Percentiles rank a stretch among this genome's conserved stretches.
Conservation (phyloP, 768 basidiomycete genomes). For the Tylopilus rubrobrunneus region DNA sequence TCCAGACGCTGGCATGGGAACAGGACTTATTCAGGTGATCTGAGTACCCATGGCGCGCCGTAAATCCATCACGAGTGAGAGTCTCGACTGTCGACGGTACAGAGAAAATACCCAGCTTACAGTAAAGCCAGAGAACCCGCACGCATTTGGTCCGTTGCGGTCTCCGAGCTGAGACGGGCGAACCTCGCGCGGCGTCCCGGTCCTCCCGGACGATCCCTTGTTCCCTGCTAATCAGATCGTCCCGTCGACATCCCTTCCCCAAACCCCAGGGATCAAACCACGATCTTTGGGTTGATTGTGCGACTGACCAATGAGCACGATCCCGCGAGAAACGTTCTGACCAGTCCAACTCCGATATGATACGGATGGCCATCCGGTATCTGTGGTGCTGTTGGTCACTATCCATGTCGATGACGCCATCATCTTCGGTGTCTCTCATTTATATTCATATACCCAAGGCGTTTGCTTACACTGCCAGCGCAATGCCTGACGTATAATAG, state of each 20-base stretch:
- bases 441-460: slow-evolving; percentile 3
- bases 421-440: slow-evolving; percentile 10
- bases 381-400: not conserved
- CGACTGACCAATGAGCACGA: slow-evolving; percentile 1
- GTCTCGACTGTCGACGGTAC: not conserved
- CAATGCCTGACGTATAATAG: not conserved
- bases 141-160: slow-evolving; percentile 9
- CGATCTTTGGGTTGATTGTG: slow-evolving; percentile 1
- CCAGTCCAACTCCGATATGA: slow-evolving; percentile 14
- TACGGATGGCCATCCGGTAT: slow-evolving; percentile 7
- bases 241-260: not conserved
- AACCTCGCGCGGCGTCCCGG: slow-evolving; percentile 4
- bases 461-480: not conserved
- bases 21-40: slow-evolving; percentile 5
- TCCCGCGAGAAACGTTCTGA: not conserved
- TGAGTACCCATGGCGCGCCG: slow-evolving; percentile 8
- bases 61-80: slow-evolving; percentile 9
- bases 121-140: slow-evolving; percentile 5
- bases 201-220: not conserved
- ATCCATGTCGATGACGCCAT: slow-evolving; percentile 10
- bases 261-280: slow-evolving; percentile 1
- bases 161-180: slow-evolving; percentile 2
- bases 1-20: slow-evolving; percentile 10
- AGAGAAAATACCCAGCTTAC: not conserved
- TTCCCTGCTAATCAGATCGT: slow-evolving; percentile 3